Evolutionary conservation across 2,329 filamentous ascomycete species (phyloP), one percentile per base, ranked within the genome.

Genomic region (Cytospora piceicola): DNA sequence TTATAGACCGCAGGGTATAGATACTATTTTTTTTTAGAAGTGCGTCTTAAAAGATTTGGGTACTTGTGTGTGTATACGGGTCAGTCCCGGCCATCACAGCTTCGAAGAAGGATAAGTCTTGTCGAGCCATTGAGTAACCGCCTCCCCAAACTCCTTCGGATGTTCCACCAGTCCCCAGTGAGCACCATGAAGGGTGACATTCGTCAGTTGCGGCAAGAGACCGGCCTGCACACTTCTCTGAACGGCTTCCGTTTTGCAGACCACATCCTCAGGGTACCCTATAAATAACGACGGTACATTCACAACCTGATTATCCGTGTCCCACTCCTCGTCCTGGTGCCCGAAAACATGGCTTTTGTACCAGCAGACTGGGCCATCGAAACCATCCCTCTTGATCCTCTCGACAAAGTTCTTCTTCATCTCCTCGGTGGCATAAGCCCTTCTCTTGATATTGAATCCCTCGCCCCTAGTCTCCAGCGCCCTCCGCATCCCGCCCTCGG

Each of bases 131-230:
- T 27, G 49, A 27, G 59, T 53, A 3, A 67, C 42, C 36, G 30
- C 52, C 58, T 51, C n/a, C 1, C 71, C 73, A 56, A 75, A 69
- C 42, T 71, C 70, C 9, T 52, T 65, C 2, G 75, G 74, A 42
- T 69, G 69, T 66, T 76, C 74, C n/a, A 75, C 61, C 2, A 74
- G 58, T 3, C 70, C 70, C 74, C 74, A 76, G 34, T 77, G 76
- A 0, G 69, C 73, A 12, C 72, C 72, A 1, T 73, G 68, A 17
- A 74, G 67, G 8, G 58, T 68, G 32, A 70, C 60, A 24, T 52
- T 69, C 30, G 75, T 73, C 32, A 74, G 55, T 12, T 72, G 60
- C 2, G 73, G 73, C 27, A 76, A 60, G 2, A 73, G 57, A 0
- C 73, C 73, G 2, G 62, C 67, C 27, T 69, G 60, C 20, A 73